A percentile compares a stretch with the other conserved stretches of the same genome.
Conservation (phyloP, 805 yeast genomes). For the Kazachstania psychrophila region DNA sequence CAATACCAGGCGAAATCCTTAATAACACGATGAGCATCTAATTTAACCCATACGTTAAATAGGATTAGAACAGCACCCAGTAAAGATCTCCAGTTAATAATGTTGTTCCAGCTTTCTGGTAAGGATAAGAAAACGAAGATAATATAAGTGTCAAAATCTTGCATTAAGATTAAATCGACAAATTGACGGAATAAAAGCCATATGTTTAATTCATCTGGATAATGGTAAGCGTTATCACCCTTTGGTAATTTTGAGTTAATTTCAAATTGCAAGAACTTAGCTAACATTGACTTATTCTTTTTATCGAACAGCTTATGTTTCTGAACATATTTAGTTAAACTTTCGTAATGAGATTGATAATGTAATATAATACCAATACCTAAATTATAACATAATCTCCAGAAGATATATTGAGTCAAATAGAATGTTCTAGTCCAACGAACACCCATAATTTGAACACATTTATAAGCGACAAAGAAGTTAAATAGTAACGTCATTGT, state of each 20-base stretch:
- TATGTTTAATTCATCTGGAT: conserved; percentile 70
- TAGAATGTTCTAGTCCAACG: conserved; percentile 31
- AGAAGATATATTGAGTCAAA: conserved; percentile 50
- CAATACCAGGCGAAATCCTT: conserved; percentile 92
- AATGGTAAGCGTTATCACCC: conserved; percentile 28
- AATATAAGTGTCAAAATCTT: conserved; percentile 69
- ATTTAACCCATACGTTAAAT: conserved; percentile 76
- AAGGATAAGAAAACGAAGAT: conserved; percentile 46
- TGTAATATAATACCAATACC: conserved; percentile 70
- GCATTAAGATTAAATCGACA: conserved; percentile 77
- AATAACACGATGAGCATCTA: conserved; percentile 80
- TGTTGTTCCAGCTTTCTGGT: conserved; percentile 34
- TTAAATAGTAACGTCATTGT: conserved; percentile 36
- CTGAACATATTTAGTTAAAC: conserved; percentile 45
- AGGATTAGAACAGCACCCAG: conserved; percentile 54
- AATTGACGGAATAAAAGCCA: conserved; percentile 74
- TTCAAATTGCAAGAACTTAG: conserved; percentile 38
- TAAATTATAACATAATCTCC: conserved; percentile 68
- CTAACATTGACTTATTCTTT: conserved; percentile 25
- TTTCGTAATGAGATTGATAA: conserved; percentile 52
- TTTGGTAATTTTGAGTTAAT: conserved; percentile 27
- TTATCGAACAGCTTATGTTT: conserved; percentile 37
- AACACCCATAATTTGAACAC: conserved; percentile 16
- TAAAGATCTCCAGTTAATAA: conserved; percentile 42
- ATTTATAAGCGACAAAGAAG: conserved; percentile 26